A percentile compares a stretch with the other conserved stretches of the same genome.
Evolutionary conservation across 768 basidiomycete genomes (phyloP).

Genomic region (Leccinum uliginosum): DNA sequence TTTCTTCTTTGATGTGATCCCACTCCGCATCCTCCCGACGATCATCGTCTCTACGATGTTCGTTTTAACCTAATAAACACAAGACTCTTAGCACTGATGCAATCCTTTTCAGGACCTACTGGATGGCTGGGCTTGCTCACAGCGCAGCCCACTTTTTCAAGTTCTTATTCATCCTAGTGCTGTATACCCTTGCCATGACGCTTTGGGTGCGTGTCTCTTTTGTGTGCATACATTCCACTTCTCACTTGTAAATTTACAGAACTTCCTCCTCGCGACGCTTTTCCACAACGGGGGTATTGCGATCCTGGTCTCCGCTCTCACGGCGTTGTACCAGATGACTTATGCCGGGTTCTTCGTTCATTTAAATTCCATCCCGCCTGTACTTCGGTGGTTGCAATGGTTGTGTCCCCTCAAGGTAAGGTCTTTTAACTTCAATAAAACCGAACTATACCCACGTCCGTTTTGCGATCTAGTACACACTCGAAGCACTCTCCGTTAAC

Average conservation of each 20-base stretch:
- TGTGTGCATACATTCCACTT: background rate
- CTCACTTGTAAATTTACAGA: conserved; percentile 40
- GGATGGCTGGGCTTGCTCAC: conserved; percentile 89
- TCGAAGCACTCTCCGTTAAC: conserved; percentile 89
- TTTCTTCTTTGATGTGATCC: conserved; percentile 84
- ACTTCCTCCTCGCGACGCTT: conserved; percentile 82
- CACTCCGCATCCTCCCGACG: conserved; percentile 84
- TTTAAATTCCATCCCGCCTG: conserved; percentile 77
- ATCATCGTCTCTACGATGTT: conserved; percentile 83
- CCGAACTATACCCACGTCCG: background rate
- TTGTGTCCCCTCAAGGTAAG: conserved; percentile 68
- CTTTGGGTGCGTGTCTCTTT: conserved; percentile 58
- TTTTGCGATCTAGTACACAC: conserved; percentile 38
- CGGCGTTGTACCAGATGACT: conserved; percentile 79
- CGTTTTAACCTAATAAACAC: conserved; percentile 23
- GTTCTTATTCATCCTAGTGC: conserved; percentile 82
- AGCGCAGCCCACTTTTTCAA: conserved; percentile 89
- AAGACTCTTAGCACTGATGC: conserved; percentile 3
- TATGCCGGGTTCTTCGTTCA: conserved; percentile 94
- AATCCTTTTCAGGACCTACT: conserved; percentile 59
- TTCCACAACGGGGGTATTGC: conserved; percentile 89
- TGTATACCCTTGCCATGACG: conserved; percentile 83
- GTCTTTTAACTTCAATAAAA: background rate
- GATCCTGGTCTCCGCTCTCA: conserved; percentile 78
- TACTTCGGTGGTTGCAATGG: conserved; percentile 93